Base-by-base conservation (phyloP, 352 stramenopile genomes). In the Phytophthora lateralis region DNA sequence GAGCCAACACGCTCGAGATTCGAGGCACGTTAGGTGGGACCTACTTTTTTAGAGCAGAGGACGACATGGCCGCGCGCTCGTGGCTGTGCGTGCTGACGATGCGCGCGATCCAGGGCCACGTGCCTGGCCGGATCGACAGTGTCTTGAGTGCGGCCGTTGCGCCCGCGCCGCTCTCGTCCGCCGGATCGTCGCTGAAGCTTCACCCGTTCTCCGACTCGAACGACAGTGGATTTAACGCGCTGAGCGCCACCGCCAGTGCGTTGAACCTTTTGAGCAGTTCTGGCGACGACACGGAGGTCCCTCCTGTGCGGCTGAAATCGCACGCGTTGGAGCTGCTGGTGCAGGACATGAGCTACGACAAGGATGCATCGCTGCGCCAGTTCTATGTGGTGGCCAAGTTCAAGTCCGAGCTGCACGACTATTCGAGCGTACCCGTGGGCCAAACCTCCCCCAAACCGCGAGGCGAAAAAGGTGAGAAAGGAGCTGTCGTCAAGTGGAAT, bases 331-430 rank as follows among this genome's bases (percentile, higher is more conserved):
- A 90, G 38, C 69, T 83, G 15, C 53, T 83, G 14, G 67, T 95
- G 12, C 81, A 89, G 32, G 77, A 91, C 38, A 88, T 95, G 73
- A 80, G 75, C 17, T 90, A 92, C 51, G 60, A 75, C 38, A 92
- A 89, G 46, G 86, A 95, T 37, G 75, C 80, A 8, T 75, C 82
- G 18, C 46, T 92, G 53, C 86, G 86, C 15, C 84, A 93, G 57
- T 93, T 93, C 56, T 95, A 93, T 75, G 72, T 91, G 14, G 86
- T 95, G 21, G 72, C 85, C 64, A 93, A 93, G 66, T 95, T 91
- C 56, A 90, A 92, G 52, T 93, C 86, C 37, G 83, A 92, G 50
- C 62, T 91, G 21, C 86, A 95, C 43, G 81, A 91, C 56, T 85
- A 90, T 41, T 85, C 82, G 20, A 63, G 71, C 26, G 73, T 91